These are phyloP conservation scores for Boletus subcaerulescens DNA, from an alignment of 768 basidiomycete species.

Conservation along the genomic window DNA sequence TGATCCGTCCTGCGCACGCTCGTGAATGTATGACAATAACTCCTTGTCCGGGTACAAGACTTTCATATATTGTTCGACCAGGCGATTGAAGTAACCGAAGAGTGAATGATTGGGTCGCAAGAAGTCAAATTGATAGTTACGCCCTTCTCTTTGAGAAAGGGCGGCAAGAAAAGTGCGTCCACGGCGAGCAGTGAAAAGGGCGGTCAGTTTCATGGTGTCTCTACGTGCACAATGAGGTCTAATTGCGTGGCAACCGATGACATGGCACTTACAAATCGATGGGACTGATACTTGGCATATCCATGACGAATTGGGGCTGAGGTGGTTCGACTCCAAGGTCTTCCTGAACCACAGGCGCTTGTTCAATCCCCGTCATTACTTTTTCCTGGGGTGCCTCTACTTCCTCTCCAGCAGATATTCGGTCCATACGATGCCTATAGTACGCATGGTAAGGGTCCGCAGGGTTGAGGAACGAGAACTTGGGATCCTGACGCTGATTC, in stretches of 20 bases:
- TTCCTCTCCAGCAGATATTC: slow-evolving; percentile 70
- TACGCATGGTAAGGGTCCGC: slow-evolving; percentile 98
- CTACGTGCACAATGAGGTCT: slow-evolving; percentile 38
- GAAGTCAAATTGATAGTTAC: slow-evolving; percentile 98
- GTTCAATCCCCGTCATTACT: slow-evolving; percentile 35
- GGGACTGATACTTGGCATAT: slow-evolving; percentile 81
- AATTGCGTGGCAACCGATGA: not conserved
- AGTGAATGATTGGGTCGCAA: slow-evolving; percentile 93
- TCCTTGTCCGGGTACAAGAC: slow-evolving; percentile 83
- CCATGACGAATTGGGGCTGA: slow-evolving; percentile 75
- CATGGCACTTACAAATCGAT: slow-evolving; percentile 79
- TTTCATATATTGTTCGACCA: slow-evolving; percentile 95
- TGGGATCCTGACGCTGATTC: slow-evolving; percentile 92
- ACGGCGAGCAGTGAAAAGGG: slow-evolving; percentile 90
- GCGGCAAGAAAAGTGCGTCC: slow-evolving; percentile 83
- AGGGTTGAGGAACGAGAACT: slow-evolving; percentile 98
- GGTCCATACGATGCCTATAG: slow-evolving; percentile 89
- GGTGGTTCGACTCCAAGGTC: slow-evolving; percentile 79
- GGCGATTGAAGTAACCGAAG: slow-evolving; percentile 93
- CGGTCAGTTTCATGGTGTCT: slow-evolving; percentile 94
- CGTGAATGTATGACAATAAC: slow-evolving; percentile 68
- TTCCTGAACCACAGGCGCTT: slow-evolving; percentile 36
- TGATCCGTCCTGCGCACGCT: slow-evolving; percentile 58
- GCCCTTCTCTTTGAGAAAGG: slow-evolving; percentile 84
- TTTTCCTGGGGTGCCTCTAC: slow-evolving; percentile 55